Conservation (phyloP, 306 rosid species). For the Quercus rubra region DNA sequence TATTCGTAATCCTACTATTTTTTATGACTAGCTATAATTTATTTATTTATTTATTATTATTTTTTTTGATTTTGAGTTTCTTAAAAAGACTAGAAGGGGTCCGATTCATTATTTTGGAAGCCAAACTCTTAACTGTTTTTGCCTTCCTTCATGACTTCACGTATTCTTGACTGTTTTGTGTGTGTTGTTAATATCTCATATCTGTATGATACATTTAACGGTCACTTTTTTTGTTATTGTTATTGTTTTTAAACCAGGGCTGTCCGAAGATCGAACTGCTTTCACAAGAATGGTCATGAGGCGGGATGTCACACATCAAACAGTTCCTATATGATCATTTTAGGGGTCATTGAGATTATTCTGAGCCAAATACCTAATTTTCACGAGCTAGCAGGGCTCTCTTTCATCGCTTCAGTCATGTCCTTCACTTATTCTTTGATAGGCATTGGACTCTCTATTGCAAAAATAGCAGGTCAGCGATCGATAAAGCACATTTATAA, state of each 20-base stretch:
- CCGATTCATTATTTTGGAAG: no score
- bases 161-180: neutral
- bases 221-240: neutral
- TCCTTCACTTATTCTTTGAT: slow-evolving; percentile 27
- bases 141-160: neutral
- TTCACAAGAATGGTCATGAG: slow-evolving; percentile 10
- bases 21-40: no score
- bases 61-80: no score
- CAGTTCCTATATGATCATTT: slow-evolving; percentile 18
- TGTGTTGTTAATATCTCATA: neutral
- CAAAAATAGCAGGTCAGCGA: slow-evolving; percentile 23
- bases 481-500: neutral
- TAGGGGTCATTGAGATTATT: slow-evolving; percentile 17
- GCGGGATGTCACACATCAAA: slow-evolving; percentile 3
- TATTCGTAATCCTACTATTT: no score
- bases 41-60: no score
- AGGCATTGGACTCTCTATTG: slow-evolving; percentile 26
- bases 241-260: slow-evolving; percentile 11
- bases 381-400: slow-evolving; percentile 20
- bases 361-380: slow-evolving; percentile 23
- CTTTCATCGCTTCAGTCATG: slow-evolving; percentile 26
- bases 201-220: neutral
- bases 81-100: no score
- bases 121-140: no score
- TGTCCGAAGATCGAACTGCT: slow-evolving; percentile 11